These are phyloP conservation scores for Balamuthia mandrillaris DNA, from an alignment of 208 protist species.

Conservation along the genomic window DNA sequence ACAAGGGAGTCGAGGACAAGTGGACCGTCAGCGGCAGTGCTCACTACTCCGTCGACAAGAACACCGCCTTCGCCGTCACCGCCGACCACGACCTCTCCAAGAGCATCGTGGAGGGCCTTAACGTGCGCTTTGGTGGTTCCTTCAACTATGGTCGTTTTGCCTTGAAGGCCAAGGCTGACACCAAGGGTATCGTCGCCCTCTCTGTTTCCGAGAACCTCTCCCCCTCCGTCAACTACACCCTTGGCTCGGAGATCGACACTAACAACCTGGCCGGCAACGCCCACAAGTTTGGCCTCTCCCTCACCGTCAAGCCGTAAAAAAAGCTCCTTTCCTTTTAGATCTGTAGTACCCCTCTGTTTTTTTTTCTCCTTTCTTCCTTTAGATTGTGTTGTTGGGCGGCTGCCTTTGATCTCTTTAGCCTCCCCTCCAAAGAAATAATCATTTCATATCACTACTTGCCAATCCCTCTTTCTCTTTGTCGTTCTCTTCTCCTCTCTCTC, in stretches of 20 bases:
- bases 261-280: neutral
- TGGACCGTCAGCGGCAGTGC: neutral
- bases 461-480: too few species aligned
- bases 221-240: neutral
- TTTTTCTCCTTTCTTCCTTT: too few species aligned
- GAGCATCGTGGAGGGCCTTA: neutral
- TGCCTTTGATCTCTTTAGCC: too few species aligned
- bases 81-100: neutral
- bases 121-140: neutral
- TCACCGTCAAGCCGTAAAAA: neutral
- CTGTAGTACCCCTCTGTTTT: too few species aligned
- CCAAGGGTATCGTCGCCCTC: neutral
- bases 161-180: neutral
- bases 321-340: neutral
- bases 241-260: conserved; percentile 10
- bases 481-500: too few species aligned
- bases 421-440: too few species aligned
- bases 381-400: too few species aligned
- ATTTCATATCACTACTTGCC: too few species aligned
- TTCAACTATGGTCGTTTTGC: neutral
- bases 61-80: neutral
- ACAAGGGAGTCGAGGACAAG: neutral
- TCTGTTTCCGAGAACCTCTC: neutral
- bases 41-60: conserved; percentile 1
- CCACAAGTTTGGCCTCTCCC: conserved; percentile 9